These are phyloP conservation scores for Isatis lusitanica DNA, from an alignment of 441 rosid genomes.

Conservation along the genomic window DNA sequence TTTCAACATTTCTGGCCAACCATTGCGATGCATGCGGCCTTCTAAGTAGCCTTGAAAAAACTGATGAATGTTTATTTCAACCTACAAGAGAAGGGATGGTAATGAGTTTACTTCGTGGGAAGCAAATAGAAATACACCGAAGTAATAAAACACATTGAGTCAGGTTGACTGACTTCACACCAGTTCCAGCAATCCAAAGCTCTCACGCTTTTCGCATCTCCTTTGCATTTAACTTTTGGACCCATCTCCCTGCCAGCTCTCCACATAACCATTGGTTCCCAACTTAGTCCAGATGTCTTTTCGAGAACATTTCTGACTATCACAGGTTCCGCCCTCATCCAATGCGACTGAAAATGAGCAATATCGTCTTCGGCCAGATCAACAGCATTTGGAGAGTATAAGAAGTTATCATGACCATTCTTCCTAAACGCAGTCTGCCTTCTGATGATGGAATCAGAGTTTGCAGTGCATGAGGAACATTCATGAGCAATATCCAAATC, in stretches of 20 bases:
- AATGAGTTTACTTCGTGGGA: not conserved
- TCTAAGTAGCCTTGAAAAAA: constrained; percentile 75
- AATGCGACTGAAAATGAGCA: constrained; percentile 59
- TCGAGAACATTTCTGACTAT: constrained; percentile 68
- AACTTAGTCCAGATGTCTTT: constrained; percentile 65
- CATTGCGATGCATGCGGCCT: constrained; percentile 58
- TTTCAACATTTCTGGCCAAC: constrained; percentile 91
- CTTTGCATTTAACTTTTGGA: constrained; percentile 28
- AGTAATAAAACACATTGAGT: not conserved
- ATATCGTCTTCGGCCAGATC: constrained; percentile 47
- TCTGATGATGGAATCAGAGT: constrained; percentile 25
- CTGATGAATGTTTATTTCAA: constrained; percentile 61
- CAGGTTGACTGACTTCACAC: constrained; percentile 49
- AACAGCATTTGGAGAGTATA: constrained; percentile 56
- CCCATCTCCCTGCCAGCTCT: constrained; percentile 59
- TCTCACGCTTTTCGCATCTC: constrained; percentile 57
- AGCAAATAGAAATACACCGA: not conserved
- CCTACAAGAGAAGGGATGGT: constrained; percentile 44
- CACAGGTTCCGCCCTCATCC: constrained; percentile 86
- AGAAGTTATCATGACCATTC: constrained; percentile 57
- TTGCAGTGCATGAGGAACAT: constrained; percentile 18
- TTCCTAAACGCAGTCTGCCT: constrained; percentile 59
- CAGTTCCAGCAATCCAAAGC: constrained; percentile 79
- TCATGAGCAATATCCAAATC: constrained; percentile 24
- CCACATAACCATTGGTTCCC: constrained; percentile 99